Conservation (phyloP, 2,329 filamentous ascomycete genomes). For the Leptographium procerum region DNA sequence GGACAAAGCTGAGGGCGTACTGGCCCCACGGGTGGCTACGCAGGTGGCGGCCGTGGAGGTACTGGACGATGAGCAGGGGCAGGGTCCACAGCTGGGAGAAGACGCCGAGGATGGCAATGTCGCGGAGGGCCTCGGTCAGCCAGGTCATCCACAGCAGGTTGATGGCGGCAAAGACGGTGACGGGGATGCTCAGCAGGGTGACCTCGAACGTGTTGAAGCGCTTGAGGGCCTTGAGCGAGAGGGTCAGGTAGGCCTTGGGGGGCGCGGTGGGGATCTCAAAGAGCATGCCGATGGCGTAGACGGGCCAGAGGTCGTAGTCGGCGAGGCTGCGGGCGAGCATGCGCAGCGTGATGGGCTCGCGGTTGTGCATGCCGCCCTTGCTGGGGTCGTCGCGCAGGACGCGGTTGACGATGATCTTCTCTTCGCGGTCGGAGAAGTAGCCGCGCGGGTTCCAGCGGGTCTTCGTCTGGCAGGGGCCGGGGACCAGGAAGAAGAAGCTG, state of each 20-base stretch:
- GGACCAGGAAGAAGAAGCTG: constrained; percentile 42
- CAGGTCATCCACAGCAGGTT: constrained; percentile 33
- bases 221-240: constrained; percentile 41
- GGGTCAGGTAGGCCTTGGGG: constrained; percentile 43
- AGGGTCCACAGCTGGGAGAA: constrained; percentile 35
- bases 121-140: constrained; percentile 39
- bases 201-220: constrained; percentile 47
- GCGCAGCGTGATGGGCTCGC: constrained; percentile 37
- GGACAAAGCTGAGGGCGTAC: not conserved
- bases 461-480: constrained; percentile 39
- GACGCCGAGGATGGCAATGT: constrained; percentile 31
- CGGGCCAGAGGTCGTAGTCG: constrained; percentile 24
- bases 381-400: constrained; percentile 46
- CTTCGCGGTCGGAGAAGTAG: constrained; percentile 47
- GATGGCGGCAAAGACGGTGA: constrained; percentile 31
- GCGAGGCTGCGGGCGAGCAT: constrained; percentile 37
- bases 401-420: constrained; percentile 49
- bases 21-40: not conserved
- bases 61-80: not conserved
- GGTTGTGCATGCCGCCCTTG: constrained; percentile 50
- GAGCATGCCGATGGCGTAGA: constrained; percentile 40
- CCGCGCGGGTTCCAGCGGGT: constrained; percentile 40
- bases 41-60: not conserved
- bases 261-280: constrained; percentile 39
- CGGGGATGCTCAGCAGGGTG: constrained; percentile 46